Evolutionary conservation across 202 grass and related monocot species (phyloP).

Genomic region (Panicum virgatum): DNA sequence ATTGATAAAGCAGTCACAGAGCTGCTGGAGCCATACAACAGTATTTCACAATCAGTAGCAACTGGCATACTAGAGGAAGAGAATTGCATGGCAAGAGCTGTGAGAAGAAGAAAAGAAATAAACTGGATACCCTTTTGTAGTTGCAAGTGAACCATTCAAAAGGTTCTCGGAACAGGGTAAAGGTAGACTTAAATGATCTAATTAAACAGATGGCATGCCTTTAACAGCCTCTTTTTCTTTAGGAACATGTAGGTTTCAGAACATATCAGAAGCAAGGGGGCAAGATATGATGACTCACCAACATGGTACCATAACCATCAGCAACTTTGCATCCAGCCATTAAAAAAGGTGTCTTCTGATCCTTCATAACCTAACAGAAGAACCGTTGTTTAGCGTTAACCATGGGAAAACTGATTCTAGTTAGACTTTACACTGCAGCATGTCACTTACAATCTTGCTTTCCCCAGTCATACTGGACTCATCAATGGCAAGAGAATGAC

Average conservation of each 20-base stretch:
- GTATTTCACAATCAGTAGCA: background rate
- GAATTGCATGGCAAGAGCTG: no score
- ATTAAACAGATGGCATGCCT: background rate
- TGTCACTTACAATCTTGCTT: slow-evolving; percentile 69
- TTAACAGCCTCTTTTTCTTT: slow-evolving; percentile 16
- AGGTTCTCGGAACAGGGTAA: background rate
- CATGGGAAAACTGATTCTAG: slow-evolving; percentile 23
- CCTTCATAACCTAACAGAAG: slow-evolving; percentile 62
- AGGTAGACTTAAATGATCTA: background rate
- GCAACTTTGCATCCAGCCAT: slow-evolving; percentile 88
- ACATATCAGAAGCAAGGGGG: background rate
- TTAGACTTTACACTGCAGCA: slow-evolving; percentile 12
- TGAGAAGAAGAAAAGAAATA: background rate
- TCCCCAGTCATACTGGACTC: slow-evolving; percentile 97
- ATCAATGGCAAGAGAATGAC: slow-evolving; percentile 82
- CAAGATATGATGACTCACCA: slow-evolving; percentile 60
- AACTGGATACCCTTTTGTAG: background rate
- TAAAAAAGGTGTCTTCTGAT: slow-evolving; percentile 78
- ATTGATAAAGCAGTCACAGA: background rate
- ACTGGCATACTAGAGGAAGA: background rate
- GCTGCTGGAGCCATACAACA: background rate
- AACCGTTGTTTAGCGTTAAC: slow-evolving; percentile 25
- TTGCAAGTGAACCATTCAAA: background rate
- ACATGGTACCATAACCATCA: slow-evolving; percentile 84
- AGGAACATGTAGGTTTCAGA: slow-evolving; percentile 12